Conservation (phyloP, 116 monocot genomes). For the Phalaenopsis hybrid region DNA sequence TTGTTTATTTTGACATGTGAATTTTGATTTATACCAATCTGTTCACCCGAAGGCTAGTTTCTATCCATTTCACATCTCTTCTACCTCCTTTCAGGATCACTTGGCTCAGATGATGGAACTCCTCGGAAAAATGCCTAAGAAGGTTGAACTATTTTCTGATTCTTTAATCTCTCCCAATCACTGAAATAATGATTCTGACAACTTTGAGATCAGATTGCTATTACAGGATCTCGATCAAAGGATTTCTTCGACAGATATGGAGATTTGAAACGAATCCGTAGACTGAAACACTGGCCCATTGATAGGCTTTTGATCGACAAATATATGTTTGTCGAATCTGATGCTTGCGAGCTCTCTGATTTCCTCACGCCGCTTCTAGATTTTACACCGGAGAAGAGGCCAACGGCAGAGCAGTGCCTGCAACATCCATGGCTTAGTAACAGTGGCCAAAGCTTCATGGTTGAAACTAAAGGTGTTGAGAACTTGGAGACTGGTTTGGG, state of each 20-base stretch:
- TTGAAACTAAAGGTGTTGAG: conserved; percentile 14
- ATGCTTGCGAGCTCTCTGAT: conserved; percentile 40
- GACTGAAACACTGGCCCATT: conserved; percentile 61
- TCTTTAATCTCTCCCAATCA: background rate
- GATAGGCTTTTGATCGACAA: conserved; percentile 52
- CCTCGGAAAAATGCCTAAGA: conserved; percentile 82
- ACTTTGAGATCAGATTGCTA: conserved; percentile 35
- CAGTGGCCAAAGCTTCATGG: conserved; percentile 1
- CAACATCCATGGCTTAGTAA: conserved; percentile 50
- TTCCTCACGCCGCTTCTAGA: conserved; percentile 61
- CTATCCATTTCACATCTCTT: no score
- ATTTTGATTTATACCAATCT: no score
- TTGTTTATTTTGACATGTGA: no score
- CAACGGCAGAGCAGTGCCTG: conserved; percentile 51
- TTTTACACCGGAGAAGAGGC: conserved; percentile 59
- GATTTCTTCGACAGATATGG: conserved; percentile 75
- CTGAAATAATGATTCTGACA: conserved; percentile 7
- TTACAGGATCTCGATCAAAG: conserved; percentile 66
- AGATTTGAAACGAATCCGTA: conserved; percentile 70
- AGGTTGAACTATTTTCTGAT: conserved; percentile 30
- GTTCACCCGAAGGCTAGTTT: no score
- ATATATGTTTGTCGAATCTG: conserved; percentile 45
- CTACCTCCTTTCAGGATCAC: conserved; percentile 60
- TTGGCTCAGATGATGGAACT: conserved; percentile 98
- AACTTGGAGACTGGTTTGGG: conserved; percentile 27